These are phyloP conservation scores for Penicillium pulvis DNA, from an alignment of 495 filamentous ascomycete species.

Conservation along the genomic window DNA sequence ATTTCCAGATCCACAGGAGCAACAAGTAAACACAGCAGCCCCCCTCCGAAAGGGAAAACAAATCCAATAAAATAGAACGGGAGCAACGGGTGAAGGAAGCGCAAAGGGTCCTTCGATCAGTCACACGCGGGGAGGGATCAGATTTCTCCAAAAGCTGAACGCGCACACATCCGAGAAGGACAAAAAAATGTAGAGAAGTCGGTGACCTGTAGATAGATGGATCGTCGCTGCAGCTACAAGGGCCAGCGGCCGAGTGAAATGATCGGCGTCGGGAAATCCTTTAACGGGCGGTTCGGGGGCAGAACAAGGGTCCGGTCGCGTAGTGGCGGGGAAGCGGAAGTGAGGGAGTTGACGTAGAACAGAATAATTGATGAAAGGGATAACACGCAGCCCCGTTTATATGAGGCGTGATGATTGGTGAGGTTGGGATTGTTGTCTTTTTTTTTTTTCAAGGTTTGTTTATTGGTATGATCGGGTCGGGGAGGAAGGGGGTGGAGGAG, in stretches of 20 bases:
- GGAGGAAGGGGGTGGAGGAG: neutral
- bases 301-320: conserved; percentile 21
- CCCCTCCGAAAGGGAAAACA: neutral
- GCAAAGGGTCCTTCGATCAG: conserved; percentile 4
- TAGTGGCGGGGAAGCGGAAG: conserved; percentile 14
- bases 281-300: conserved; percentile 15
- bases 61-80: neutral
- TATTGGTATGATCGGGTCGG: neutral
- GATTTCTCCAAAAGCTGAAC: neutral
- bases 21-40: conserved; percentile 10
- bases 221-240: conserved; percentile 25
- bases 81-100: neutral
- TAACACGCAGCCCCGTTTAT: neutral
- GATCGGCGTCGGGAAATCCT: conserved; percentile 24
- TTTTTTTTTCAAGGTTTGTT: neutral
- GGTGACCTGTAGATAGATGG: conserved; percentile 22
- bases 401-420: neutral
- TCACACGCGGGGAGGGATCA: conserved; percentile 9
- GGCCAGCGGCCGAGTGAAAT: conserved; percentile 17
- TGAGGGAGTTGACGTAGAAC: conserved; percentile 14
- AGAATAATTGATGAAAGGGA: conserved; percentile 20
- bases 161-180: conserved; percentile 3
- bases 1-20: conserved; percentile 16
- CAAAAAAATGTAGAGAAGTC: conserved; percentile 10
- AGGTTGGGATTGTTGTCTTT: neutral